These are phyloP conservation scores for Lenzites betulinus DNA, from an alignment of 768 basidiomycete genomes.

Conservation along the genomic window DNA sequence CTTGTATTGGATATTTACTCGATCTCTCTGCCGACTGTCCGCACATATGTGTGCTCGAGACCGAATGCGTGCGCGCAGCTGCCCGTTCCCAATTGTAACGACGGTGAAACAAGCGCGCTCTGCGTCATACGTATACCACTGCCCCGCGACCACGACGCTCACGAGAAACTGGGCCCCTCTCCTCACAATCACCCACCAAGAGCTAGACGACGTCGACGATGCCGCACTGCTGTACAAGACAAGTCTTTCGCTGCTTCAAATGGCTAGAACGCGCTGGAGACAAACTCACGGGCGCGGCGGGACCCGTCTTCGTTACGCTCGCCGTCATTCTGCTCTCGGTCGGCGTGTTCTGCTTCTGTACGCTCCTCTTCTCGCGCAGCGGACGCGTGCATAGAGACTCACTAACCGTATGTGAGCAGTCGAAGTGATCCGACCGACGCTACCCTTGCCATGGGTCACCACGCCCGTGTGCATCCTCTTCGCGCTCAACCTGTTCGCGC, in stretches of 20 bases:
- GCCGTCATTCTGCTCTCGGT: conserved; percentile 69
- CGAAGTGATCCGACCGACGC: conserved; percentile 70
- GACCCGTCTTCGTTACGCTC: conserved; percentile 86
- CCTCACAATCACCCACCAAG: neutral
- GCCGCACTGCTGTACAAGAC: conserved; percentile 26
- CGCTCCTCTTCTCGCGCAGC: conserved; percentile 30
- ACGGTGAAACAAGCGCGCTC: neutral
- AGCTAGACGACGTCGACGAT: neutral
- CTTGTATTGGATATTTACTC: conserved; percentile 23
- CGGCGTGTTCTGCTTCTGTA: conserved; percentile 82
- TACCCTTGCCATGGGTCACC: conserved; percentile 59
- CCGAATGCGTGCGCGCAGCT: no score
- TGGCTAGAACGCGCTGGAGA: conserved; percentile 74
- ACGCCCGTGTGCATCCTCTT: conserved; percentile 75
- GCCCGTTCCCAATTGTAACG: neutral
- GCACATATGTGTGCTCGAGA: neutral
- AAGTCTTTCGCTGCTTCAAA: conserved; percentile 63
- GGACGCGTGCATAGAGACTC: neutral
- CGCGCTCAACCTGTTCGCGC: conserved; percentile 70
- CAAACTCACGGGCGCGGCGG: conserved; percentile 83
- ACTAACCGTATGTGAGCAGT: conserved; percentile 46
- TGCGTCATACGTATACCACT: neutral
- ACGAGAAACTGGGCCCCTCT: no score
- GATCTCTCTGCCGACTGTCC: neutral
- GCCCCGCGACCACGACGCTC: neutral